These are phyloP conservation scores for Trapa incisa DNA, from an alignment of 345 rosid genomes.

Conservation along the genomic window DNA sequence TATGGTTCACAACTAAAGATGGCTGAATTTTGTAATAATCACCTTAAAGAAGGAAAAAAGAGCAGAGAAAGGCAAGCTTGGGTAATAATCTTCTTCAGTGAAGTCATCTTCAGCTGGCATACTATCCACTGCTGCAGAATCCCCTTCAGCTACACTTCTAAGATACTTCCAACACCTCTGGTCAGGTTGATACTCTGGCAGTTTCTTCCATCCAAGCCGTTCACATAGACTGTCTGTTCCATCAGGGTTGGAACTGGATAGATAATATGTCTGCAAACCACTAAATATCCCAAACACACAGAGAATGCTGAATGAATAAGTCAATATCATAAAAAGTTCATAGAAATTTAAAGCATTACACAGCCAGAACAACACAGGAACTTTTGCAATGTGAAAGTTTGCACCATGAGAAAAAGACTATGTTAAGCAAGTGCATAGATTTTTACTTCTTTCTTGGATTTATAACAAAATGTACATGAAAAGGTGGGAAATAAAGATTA, in stretches of 20 bases:
- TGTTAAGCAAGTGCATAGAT: background rate
- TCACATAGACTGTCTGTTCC: conserved; percentile 73
- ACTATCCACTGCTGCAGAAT: conserved; percentile 17
- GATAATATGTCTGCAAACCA: conserved; percentile 61
- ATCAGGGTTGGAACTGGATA: conserved; percentile 41
- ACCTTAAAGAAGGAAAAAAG: conserved; percentile 88
- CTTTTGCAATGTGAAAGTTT: background rate
- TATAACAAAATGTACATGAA: background rate
- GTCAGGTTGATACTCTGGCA: conserved; percentile 53
- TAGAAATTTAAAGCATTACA: no score
- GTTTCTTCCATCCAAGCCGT: conserved; percentile 62
- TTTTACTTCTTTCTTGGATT: background rate
- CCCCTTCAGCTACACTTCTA: conserved; percentile 46
- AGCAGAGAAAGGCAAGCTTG: conserved; percentile 93
- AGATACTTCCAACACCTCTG: conserved; percentile 84
- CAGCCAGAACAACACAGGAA: background rate
- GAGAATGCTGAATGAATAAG: background rate
- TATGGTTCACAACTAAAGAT: background rate
- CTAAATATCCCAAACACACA: conserved; percentile 21
- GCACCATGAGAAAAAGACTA: background rate
- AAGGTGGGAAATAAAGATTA: background rate
- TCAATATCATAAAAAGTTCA: background rate
- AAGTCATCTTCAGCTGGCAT: conserved; percentile 66
- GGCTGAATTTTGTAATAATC: background rate
- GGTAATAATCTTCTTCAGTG: conserved; percentile 76